A percentile compares a stretch with the other conserved stretches of the same genome.
These are phyloP conservation scores for Claviceps capensis DNA, from an alignment of 2,329 filamentous ascomycete genomes.

Conservation along the genomic window DNA sequence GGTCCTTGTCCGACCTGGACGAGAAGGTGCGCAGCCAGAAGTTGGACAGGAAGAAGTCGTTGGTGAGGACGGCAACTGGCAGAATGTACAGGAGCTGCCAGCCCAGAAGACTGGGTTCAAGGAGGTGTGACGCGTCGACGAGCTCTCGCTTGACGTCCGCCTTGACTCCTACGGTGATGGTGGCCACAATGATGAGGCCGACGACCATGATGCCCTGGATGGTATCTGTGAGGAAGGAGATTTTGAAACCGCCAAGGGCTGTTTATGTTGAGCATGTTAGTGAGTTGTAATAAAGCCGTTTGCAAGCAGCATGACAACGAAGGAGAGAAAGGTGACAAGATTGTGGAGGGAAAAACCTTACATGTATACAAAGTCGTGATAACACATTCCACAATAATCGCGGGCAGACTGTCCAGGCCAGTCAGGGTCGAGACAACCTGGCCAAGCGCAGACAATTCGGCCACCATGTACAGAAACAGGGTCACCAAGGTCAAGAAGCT, in stretches of 20 bases:
- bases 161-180: slow-evolving; percentile 64
- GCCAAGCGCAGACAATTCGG: slow-evolving; percentile 67
- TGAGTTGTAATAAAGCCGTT: background rate
- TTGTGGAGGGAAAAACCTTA: slow-evolving; percentile 20
- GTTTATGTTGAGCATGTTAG: background rate
- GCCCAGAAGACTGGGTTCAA: slow-evolving; percentile 56
- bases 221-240: slow-evolving; percentile 75
- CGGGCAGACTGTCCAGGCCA: slow-evolving; percentile 58
- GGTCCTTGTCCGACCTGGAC: slow-evolving; percentile 63
- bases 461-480: slow-evolving; percentile 77
- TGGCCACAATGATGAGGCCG: slow-evolving; percentile 58
- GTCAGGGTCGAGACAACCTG: slow-evolving; percentile 66
- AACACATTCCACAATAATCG: slow-evolving; percentile 63
- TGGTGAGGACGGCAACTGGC: slow-evolving; percentile 66
- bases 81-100: slow-evolving; percentile 82
- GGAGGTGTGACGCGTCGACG: slow-evolving; percentile 54
- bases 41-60: slow-evolving; percentile 75
- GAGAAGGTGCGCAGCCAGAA: slow-evolving; percentile 80
- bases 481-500: slow-evolving; percentile 69
- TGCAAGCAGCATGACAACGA: background rate
- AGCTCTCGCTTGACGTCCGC: slow-evolving; percentile 57
- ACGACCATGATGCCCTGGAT: slow-evolving; percentile 70
- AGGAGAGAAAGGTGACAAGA: background rate
- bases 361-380: slow-evolving; percentile 77
- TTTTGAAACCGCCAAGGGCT: slow-evolving; percentile 70